These are phyloP conservation scores for Hirschfeldia incana DNA, from an alignment of 345 rosid species.

Conservation along the genomic window DNA sequence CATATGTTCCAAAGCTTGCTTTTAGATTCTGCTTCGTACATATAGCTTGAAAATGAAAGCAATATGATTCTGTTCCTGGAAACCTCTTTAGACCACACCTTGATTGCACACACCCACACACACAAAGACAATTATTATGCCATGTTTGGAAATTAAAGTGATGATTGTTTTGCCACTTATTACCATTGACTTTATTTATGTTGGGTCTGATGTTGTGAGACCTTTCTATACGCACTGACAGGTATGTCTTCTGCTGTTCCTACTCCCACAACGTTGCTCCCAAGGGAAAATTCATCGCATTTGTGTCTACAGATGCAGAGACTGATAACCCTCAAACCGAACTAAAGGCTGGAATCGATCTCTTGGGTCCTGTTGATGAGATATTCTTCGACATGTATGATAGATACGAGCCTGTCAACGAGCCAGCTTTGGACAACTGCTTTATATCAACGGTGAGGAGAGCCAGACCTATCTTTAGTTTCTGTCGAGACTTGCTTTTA, in stretches of 20 bases:
- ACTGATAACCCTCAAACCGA: slow-evolving; percentile 77
- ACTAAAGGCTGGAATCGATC: slow-evolving; percentile 75
- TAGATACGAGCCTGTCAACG: slow-evolving; percentile 67
- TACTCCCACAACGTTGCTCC: slow-evolving; percentile 95
- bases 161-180: slow-evolving; percentile 1
- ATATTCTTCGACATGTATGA: slow-evolving; percentile 82
- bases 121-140: not conserved
- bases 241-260: slow-evolving; percentile 97
- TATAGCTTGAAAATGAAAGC: no score
- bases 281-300: slow-evolving; percentile 88
- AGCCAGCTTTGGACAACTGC: slow-evolving; percentile 60
- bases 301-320: slow-evolving; percentile 91
- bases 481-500: not conserved
- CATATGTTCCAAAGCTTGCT: no score
- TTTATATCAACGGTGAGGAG: slow-evolving; percentile 76
- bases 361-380: slow-evolving; percentile 76
- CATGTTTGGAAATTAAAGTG: not conserved
- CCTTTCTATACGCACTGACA: slow-evolving; percentile 28
- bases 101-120: not conserved
- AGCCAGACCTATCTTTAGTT: not conserved
- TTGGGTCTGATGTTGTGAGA: slow-evolving; percentile 12
- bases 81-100: not conserved
- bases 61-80: not conserved
- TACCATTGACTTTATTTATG: not conserved
- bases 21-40: no score